These are phyloP conservation scores for Beauveria caledonica DNA, from an alignment of 2,329 filamentous ascomycete genomes.

Conservation along the genomic window DNA sequence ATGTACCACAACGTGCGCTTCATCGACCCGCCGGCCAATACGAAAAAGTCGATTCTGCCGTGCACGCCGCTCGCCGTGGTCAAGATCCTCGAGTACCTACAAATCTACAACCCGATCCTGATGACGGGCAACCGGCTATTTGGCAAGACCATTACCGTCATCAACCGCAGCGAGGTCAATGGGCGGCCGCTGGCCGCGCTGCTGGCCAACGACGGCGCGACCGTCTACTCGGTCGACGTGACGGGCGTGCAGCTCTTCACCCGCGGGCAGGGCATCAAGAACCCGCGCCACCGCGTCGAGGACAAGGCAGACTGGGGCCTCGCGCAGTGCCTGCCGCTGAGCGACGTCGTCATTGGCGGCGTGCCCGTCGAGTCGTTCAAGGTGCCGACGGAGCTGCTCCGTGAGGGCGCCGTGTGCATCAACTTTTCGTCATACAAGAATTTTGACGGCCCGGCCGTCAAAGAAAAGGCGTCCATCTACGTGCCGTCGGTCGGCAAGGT, in stretches of 20 bases:
- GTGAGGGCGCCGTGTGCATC: conserved; percentile 93
- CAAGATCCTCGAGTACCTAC: conserved; percentile 92
- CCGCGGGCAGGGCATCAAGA: conserved; percentile 77
- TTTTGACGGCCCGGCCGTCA: conserved; percentile 75
- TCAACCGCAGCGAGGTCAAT: conserved; percentile 94
- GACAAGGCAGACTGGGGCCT: conserved; percentile 75
- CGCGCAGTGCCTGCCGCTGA: conserved; percentile 74
- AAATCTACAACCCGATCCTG: conserved; percentile 93
- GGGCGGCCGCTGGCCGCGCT: conserved; percentile 86
- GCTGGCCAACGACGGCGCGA: conserved; percentile 90
- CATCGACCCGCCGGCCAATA: conserved; percentile 68
- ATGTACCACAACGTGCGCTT: conserved; percentile 99
- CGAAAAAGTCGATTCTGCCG: conserved; percentile 84
- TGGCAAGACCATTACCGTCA: conserved; percentile 89
- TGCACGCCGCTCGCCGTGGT: conserved; percentile 94
- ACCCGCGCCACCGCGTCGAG: conserved; percentile 75
- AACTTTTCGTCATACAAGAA: conserved; percentile 97
- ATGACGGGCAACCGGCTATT: conserved; percentile 89
- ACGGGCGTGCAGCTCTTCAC: conserved; percentile 89
- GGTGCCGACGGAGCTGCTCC: conserved; percentile 72
- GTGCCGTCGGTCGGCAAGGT: conserved; percentile 97
- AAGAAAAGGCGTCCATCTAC: conserved; percentile 94
- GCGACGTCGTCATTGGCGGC: conserved; percentile 90
- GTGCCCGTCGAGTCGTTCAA: conserved; percentile 86
- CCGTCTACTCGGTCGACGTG: conserved; percentile 90